A percentile compares a stretch with the other conserved stretches of the same genome.
These are phyloP conservation scores for Exophiala oligosperma DNA, from an alignment of 2,329 filamentous ascomycete genomes.

Conservation along the genomic window DNA sequence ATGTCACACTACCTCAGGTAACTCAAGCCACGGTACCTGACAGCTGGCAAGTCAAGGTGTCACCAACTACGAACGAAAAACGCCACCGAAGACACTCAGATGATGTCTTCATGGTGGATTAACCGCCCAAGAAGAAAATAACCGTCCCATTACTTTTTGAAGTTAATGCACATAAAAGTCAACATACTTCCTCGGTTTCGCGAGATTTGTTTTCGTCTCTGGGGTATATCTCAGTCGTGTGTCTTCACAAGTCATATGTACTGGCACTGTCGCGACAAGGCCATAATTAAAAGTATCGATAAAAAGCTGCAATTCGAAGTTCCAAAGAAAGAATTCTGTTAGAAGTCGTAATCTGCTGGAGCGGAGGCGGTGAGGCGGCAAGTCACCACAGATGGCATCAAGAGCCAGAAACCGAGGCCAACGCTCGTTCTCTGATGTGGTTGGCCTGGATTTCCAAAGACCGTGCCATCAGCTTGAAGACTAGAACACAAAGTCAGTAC, in stretches of 20 bases:
- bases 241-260: slow-evolving; percentile 24
- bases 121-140: background rate
- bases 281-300: background rate
- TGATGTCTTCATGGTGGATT: too few relatives aligned
- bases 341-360: background rate
- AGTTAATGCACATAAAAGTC: background rate
- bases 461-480: slow-evolving; percentile 68
- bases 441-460: slow-evolving; percentile 65
- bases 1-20: too few relatives aligned
- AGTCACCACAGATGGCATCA: slow-evolving; percentile 8
- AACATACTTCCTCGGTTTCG: background rate
- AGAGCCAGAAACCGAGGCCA: slow-evolving; percentile 41
- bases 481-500: slow-evolving; percentile 38
- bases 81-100: too few relatives aligned
- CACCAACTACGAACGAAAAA: too few relatives aligned
- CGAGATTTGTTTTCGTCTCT: slow-evolving; percentile 9
- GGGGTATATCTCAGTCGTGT: slow-evolving; percentile 24
- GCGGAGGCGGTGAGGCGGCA: background rate
- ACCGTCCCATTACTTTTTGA: slow-evolving; percentile 11
- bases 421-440: slow-evolving; percentile 62
- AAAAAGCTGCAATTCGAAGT: slow-evolving; percentile 1
- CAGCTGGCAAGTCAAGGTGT: too few relatives aligned
- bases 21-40: too few relatives aligned
- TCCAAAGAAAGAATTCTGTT: slow-evolving; percentile 1
- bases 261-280: slow-evolving; percentile 1